Evolutionary conservation across 1,139 yeast genomes (phyloP).

Genomic region (Entelexis paramagnoliae): DNA sequence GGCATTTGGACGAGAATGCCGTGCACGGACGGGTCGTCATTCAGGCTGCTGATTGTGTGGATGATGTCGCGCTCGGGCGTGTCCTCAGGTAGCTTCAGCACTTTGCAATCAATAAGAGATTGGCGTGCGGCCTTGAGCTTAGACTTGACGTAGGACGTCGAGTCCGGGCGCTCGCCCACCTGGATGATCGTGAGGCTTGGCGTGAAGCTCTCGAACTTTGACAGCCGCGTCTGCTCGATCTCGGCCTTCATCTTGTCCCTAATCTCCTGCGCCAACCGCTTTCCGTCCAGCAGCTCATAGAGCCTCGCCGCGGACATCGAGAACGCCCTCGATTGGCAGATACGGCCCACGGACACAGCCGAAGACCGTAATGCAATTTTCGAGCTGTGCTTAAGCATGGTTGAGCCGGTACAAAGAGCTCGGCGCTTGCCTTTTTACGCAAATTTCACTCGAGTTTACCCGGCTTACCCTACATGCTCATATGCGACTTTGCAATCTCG

Average conservation of each 20-base stretch:
- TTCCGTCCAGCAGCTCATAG: conserved; percentile 24
- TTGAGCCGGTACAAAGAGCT: background rate
- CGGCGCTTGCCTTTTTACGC: background rate
- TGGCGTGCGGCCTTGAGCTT: conserved; percentile 81
- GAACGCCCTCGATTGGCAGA: background rate
- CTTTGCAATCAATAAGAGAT: conserved; percentile 63
- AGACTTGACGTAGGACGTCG: conserved; percentile 90
- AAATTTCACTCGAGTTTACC: conserved; percentile 2
- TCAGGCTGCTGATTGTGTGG: conserved; percentile 49
- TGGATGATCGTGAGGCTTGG: conserved; percentile 80
- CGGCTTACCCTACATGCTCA: background rate
- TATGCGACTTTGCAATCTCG: background rate
- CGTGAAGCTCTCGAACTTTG: conserved; percentile 48
- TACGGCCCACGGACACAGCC: background rate
- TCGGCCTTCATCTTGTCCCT: conserved; percentile 36
- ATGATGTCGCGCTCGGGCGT: conserved; percentile 40
- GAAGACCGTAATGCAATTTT: background rate
- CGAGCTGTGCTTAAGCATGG: background rate
- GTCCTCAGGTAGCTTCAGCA: conserved; percentile 56
- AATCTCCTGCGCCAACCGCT: conserved; percentile 25
- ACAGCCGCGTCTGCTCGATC: conserved; percentile 45
- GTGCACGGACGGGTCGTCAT: conserved; percentile 59
- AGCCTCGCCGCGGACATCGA: background rate
- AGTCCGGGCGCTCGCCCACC: conserved; percentile 84
- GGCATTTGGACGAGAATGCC: conserved; percentile 92